A percentile compares a stretch with the other conserved stretches of the same genome.
Conservation (phyloP, 108 stramenopile genomes). For the Conticribra weissflogii region DNA sequence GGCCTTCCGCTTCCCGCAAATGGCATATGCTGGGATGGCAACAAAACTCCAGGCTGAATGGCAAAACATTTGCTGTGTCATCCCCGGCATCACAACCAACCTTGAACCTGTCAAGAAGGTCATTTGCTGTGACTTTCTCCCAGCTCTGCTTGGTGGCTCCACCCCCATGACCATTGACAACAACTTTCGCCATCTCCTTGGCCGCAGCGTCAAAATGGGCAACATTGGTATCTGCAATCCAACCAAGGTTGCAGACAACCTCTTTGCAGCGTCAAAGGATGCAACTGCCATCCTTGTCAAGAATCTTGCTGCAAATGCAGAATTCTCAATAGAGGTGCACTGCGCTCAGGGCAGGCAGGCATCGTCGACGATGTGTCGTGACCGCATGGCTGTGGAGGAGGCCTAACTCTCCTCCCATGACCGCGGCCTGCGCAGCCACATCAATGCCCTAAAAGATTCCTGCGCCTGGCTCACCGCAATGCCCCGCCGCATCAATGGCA, state of each 20-base stretch:
- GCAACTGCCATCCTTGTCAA: not conserved
- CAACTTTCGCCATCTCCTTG: not conserved
- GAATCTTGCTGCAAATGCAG: too few relatives aligned
- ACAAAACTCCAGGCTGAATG: constrained; percentile 10
- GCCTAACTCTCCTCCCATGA: too few relatives aligned
- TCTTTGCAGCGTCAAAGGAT: not conserved
- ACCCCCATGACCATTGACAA: too few relatives aligned
- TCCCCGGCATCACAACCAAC: not conserved
- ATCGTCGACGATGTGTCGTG: too few relatives aligned
- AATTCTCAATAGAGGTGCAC: too few relatives aligned
- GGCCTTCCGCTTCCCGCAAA: constrained; percentile 15
- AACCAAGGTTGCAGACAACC: not conserved
- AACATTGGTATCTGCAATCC: constrained; percentile 11
- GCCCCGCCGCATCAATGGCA: too few relatives aligned
- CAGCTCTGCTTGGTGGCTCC: constrained; percentile 8
- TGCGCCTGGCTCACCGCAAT: too few relatives aligned
- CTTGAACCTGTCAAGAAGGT: constrained; percentile 4
- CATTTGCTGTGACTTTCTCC: constrained; percentile 5
- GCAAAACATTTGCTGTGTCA: constrained; percentile 11
- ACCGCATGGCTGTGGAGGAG: too few relatives aligned
- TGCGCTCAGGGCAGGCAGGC: too few relatives aligned
- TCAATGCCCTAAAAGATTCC: too few relatives aligned
- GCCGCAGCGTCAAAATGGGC: too few relatives aligned
- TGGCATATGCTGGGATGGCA: constrained; percentile 16
- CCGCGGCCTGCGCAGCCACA: too few relatives aligned